Percentiles rank a stretch among this genome's conserved stretches.
These are phyloP conservation scores for Akanthomyces uredinophilus DNA, from an alignment of 2,329 filamentous ascomycete genomes.

Conservation along the genomic window DNA sequence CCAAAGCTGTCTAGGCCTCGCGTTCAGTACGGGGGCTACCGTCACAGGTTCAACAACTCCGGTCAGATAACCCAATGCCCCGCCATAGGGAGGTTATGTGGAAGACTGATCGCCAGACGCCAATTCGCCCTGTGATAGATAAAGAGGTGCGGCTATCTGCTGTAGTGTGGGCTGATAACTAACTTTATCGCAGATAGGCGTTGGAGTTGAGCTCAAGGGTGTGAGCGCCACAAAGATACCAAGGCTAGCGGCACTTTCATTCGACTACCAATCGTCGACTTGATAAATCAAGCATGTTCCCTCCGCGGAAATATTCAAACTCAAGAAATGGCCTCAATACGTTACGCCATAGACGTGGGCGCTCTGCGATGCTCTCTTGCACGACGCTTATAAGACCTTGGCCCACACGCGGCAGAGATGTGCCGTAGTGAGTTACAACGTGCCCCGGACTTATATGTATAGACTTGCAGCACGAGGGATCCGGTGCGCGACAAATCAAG, in stretches of 20 bases:
- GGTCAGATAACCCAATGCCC: background rate
- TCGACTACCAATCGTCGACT: background rate
- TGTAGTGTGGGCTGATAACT: background rate
- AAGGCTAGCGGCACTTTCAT: background rate
- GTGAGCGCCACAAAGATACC: slow-evolving; percentile 11
- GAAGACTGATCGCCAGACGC: background rate
- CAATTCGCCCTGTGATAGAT: background rate
- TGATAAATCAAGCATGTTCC: background rate
- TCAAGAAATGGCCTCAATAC: background rate
- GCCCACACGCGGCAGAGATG: slow-evolving; percentile 8
- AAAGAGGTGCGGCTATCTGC: background rate
- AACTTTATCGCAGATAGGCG: slow-evolving; percentile 8
- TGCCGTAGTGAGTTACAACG: slow-evolving; percentile 11
- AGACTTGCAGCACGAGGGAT: background rate
- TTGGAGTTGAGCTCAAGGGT: background rate
- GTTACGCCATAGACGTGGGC: background rate
- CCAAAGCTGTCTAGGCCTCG: background rate
- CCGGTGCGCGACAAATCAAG: background rate
- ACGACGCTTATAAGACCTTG: background rate
- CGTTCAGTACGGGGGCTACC: background rate
- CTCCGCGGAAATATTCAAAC: slow-evolving; percentile 9
- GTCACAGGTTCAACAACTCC: background rate
- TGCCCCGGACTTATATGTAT: slow-evolving; percentile 5
- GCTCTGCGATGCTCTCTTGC: background rate
- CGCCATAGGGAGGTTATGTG: background rate